Evolutionary conservation across 352 stramenopile genomes (phyloP).

Genomic region (Bremia lactucae): DNA sequence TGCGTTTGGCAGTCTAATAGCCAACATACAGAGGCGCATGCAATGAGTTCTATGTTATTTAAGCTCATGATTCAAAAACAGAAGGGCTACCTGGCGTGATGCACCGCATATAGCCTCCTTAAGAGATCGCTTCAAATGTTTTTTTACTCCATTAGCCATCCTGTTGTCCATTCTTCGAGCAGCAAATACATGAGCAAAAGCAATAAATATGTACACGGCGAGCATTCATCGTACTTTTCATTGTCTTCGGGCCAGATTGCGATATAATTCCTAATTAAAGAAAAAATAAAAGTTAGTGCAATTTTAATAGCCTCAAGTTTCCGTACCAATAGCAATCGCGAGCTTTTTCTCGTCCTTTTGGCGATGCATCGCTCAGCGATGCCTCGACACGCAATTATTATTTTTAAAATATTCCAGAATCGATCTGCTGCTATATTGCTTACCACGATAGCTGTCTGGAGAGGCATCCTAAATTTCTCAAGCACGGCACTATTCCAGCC

Average conservation of each 20-base stretch:
- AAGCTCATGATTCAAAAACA: neutral
- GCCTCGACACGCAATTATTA: slow-evolving; percentile 8
- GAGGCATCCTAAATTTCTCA: slow-evolving; percentile 29
- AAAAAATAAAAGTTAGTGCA: neutral
- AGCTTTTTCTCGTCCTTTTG: slow-evolving; percentile 40
- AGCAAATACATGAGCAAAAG: slow-evolving; percentile 35
- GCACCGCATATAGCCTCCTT: slow-evolving; percentile 22
- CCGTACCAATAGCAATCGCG: slow-evolving; percentile 53
- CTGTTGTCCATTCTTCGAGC: too few species aligned
- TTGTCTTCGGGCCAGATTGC: slow-evolving; percentile 34
- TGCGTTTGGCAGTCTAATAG: slow-evolving; percentile 29
- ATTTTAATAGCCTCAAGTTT: neutral
- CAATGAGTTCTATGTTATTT: too few species aligned
- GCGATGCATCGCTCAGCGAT: slow-evolving; percentile 43
- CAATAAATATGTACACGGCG: neutral
- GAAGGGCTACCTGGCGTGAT: slow-evolving; percentile 22
- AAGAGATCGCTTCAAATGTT: slow-evolving; percentile 44
- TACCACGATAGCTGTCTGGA: slow-evolving; percentile 35
- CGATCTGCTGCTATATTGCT: too few species aligned
- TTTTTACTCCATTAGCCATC: too few species aligned
- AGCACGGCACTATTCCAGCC: slow-evolving; percentile 28
- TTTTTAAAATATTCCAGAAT: neutral
- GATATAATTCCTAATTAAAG: slow-evolving; percentile 32
- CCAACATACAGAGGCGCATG: neutral
- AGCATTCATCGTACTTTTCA: slow-evolving; percentile 18